Evolutionary conservation across 2,329 filamentous ascomycete genomes (phyloP), one percentile per base, ranked within the genome.

Genomic region (Amylocarpus encephaloides): DNA sequence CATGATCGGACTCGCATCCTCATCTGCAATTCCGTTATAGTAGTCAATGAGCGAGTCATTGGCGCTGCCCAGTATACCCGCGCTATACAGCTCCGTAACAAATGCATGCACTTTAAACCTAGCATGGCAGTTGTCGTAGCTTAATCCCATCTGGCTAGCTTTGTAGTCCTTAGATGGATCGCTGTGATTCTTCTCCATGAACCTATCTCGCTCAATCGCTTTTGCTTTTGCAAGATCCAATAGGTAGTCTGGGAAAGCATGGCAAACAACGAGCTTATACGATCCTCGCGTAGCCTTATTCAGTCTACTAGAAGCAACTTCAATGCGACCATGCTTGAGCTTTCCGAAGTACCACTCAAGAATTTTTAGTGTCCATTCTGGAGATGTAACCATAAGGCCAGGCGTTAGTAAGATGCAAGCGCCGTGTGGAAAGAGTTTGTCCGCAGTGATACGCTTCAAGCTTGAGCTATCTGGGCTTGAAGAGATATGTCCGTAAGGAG

Each of bases 361-460:
- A 16, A 77, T 61, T 1, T 64, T 55, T 26, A 62, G 64, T 1
- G 71, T 60, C 19, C 61, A 66, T 2, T 59, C 57, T 1, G 75
- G 74, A 46, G 77, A 71, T 0, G 72, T 69, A 10, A 75, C 62
- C 1, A 72, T 61, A 43, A 78, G 76, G 54, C 74, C 77, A 3
- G 75, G 75, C 0, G 74, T 76, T 3, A 78, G 59, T 1, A 77
- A 58, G n/a, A 77, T 66, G 5, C 66, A 71, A 6, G 68, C 64
- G 0, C 74, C 72, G 18, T 65, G 60, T 2, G 74, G 73, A 47
- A 78, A 75, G 2, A 78, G 57, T 3, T 67, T 66, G 1, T 64
- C 72, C 32, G 70, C 52, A 6, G 58, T 62, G 5, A 73, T 58
- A n/a, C 63, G 63, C 0, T 68, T 69, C 0, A 70, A 62, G 53